Conservation (phyloP, 768 basidiomycete species). For the Pholiota microspora region DNA sequence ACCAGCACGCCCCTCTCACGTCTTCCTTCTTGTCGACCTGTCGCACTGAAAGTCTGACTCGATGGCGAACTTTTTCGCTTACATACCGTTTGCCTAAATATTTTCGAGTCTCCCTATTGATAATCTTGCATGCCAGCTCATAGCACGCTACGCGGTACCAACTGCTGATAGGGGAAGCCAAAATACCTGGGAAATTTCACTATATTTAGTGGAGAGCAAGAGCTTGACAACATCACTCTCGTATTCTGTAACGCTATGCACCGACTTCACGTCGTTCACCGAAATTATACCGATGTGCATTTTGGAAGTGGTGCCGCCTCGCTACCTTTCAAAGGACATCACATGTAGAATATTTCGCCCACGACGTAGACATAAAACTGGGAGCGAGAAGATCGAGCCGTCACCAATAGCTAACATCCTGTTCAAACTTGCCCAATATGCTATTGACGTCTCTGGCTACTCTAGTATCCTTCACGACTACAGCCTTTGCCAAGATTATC, state of each 20-base stretch:
- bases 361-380: slow-evolving; percentile 11
- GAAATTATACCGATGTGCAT: background rate
- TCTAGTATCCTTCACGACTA: slow-evolving; percentile 12
- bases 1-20: background rate
- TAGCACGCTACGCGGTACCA: background rate
- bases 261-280: background rate
- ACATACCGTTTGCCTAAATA: no score
- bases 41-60: no score
- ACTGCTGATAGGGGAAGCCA: slow-evolving; percentile 12
- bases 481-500: slow-evolving; percentile 31
- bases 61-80: no score
- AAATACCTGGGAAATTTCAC: slow-evolving; percentile 7
- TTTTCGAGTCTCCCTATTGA: background rate
- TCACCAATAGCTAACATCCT: no score
- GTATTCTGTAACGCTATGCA: background rate
- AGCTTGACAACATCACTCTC: background rate
- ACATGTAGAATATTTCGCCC: slow-evolving; percentile 1
- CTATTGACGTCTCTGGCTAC: slow-evolving; percentile 12
- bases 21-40: no score
- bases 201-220: background rate
- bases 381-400: no score
- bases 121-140: slow-evolving; percentile 14
- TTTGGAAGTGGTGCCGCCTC: background rate
- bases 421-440: no score
- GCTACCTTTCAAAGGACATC: background rate